Conservation (phyloP, 2,329 filamentous ascomycete genomes). For the Onygenales sp. region DNA sequence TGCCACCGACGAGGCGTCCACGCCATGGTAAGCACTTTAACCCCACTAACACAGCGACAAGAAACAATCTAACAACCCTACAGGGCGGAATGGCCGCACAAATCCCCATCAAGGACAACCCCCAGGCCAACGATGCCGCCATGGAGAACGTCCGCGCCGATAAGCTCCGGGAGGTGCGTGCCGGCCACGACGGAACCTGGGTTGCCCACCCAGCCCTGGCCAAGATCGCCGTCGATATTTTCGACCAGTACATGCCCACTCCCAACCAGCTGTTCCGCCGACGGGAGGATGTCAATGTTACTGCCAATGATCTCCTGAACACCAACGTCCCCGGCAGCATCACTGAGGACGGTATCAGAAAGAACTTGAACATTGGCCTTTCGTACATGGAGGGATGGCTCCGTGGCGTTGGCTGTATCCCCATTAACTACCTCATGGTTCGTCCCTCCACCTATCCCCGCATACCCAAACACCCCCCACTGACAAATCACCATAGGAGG, state of each 20-base stretch:
- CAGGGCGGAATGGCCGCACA: constrained; percentile 90
- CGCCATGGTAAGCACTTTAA: constrained; percentile 57
- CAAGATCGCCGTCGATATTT: constrained; percentile 77
- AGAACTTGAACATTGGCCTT: constrained; percentile 94
- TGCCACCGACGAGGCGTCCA: constrained; percentile 96
- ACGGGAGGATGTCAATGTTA: constrained; percentile 79
- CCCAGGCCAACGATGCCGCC: constrained; percentile 79
- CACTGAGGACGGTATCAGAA: constrained; percentile 89
- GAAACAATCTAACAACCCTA: not conserved
- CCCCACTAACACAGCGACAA: too few relatives aligned
- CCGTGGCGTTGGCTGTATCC: constrained; percentile 86
- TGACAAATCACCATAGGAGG: constrained; percentile 46
- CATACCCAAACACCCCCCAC: not conserved
- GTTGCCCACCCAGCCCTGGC: constrained; percentile 93
- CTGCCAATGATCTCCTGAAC: constrained; percentile 85
- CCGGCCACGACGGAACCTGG: constrained; percentile 95
- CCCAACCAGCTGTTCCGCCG: constrained; percentile 92
- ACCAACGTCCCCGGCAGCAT: constrained; percentile 93
- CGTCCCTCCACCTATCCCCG: constrained; percentile 12
- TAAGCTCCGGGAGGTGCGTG: constrained; percentile 90
- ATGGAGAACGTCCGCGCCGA: constrained; percentile 91
- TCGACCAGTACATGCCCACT: constrained; percentile 98
- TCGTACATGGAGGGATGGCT: constrained; percentile 99
- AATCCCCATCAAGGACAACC: constrained; percentile 96
- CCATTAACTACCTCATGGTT: constrained; percentile 92